A percentile compares a stretch with the other conserved stretches of the same genome.
Evolutionary conservation across 176 grass and related monocot species (phyloP).

Genomic region (Carex littledalei): DNA sequence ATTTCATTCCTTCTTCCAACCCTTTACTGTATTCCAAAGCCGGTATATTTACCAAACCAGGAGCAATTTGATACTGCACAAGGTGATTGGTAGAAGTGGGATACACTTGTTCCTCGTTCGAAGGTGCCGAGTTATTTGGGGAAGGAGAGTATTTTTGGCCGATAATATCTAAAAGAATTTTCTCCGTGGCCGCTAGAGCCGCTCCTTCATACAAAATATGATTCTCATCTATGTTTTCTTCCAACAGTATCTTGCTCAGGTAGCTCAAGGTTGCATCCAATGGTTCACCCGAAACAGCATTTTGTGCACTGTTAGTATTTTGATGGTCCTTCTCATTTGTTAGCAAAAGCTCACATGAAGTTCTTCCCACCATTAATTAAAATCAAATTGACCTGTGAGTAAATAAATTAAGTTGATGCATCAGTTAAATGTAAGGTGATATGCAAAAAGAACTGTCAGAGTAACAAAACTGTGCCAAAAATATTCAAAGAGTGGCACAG

Average conservation of each 20-base stretch:
- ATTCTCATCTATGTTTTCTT: constrained; percentile 41
- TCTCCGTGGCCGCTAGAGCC: constrained; percentile 23
- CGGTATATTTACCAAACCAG: constrained; percentile 2
- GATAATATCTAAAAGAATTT: constrained; percentile 34
- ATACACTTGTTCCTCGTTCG: neutral
- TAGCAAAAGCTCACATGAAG: neutral
- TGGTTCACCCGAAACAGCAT: neutral
- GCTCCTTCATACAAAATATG: constrained; percentile 17
- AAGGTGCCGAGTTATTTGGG: neutral
- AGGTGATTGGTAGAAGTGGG: neutral
- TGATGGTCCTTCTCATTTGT: neutral
- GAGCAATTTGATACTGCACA: neutral
- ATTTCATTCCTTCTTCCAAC: constrained; percentile 34
- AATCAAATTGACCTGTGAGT: neutral
- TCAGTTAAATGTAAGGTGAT: neutral
- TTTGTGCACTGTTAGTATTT: neutral
- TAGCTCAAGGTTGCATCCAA: constrained; percentile 34
- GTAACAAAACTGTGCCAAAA: neutral
- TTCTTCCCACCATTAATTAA: neutral
- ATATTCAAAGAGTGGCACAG: neutral
- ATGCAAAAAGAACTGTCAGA: neutral
- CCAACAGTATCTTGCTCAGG: constrained; percentile 35
- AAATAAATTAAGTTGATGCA: constrained; percentile 4
- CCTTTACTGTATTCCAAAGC: constrained; percentile 33
- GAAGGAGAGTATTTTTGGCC: constrained; percentile 18